Evolutionary conservation across 352 stramenopile species (phyloP).

Genomic region (Pythium dissimile): DNA sequence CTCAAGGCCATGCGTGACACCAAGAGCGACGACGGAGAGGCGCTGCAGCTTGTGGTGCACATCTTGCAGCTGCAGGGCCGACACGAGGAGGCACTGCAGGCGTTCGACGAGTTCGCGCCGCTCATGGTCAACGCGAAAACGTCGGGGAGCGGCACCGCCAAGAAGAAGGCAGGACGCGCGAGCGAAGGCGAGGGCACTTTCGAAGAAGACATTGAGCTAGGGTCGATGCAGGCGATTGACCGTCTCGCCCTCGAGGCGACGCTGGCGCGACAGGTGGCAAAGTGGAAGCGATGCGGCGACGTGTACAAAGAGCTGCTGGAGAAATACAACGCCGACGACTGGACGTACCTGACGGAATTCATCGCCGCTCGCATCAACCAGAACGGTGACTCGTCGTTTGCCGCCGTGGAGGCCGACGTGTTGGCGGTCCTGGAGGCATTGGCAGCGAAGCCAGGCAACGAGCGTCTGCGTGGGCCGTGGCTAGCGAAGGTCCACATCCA

Average conservation of each 20-base stretch:
- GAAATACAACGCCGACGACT: constrained; percentile 78
- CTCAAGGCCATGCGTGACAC: constrained; percentile 67
- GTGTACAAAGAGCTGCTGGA: constrained; percentile 63
- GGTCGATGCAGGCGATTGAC: constrained; percentile 80
- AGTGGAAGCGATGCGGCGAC: constrained; percentile 49
- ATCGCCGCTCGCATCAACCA: constrained; percentile 50
- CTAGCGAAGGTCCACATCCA: constrained; percentile 61
- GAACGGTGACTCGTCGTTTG: constrained; percentile 14
- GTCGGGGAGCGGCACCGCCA: constrained; percentile 3
- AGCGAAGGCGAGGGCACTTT: constrained; percentile 67
- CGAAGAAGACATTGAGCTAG: constrained; percentile 82
- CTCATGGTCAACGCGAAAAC: constrained; percentile 22
- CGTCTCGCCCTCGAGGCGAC: constrained; percentile 60
- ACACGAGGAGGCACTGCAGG: constrained; percentile 52
- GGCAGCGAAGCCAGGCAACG: constrained; percentile 40
- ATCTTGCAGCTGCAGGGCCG: constrained; percentile 74
- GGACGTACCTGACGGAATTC: constrained; percentile 72
- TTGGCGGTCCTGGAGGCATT: constrained; percentile 42
- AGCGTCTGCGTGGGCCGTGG: constrained; percentile 58
- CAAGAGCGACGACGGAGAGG: constrained; percentile 58
- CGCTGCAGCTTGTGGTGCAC: constrained; percentile 63
- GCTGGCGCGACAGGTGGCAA: constrained; percentile 43
- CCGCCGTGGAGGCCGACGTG: constrained; percentile 27
- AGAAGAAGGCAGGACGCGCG: constrained; percentile 50
- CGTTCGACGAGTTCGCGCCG: constrained; percentile 69